Percentiles rank a stretch among this genome's conserved stretches.
phyloP scores from a whole-genome alignment of 192 early-diverging fungal genomes.

The Gryganskiella cystojenkinii region DNA sequence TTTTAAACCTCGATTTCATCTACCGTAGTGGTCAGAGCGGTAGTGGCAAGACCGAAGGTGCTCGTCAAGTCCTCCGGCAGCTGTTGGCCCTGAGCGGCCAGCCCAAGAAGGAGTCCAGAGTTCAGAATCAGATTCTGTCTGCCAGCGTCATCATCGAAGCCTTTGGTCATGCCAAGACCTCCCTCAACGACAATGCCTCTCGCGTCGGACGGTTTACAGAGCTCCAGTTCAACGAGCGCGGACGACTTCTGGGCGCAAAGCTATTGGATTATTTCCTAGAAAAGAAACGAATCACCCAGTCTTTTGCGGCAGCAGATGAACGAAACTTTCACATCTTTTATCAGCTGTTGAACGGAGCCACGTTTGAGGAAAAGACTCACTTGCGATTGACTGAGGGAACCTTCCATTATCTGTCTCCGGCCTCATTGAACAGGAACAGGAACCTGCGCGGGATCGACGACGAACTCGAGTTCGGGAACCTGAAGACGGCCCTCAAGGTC shows the following conservation, averaged over 20 bases:
- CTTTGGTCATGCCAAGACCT: constrained; percentile 89
- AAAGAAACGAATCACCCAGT: constrained; percentile 78
- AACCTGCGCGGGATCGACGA: constrained; percentile 64
- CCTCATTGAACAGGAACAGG: constrained; percentile 64
- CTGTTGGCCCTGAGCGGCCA: constrained; percentile 75
- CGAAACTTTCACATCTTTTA: constrained; percentile 97
- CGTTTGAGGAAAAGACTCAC: constrained; percentile 78
- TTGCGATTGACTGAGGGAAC: constrained; percentile 77
- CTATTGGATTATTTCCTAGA: constrained; percentile 91
- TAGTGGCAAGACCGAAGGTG: constrained; percentile 88
- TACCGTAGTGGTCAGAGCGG: constrained; percentile 84
- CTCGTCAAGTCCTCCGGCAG: constrained; percentile 72
- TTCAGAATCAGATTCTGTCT: constrained; percentile 75
- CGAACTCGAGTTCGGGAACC: constrained; percentile 67
- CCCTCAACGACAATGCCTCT: constrained; percentile 81
- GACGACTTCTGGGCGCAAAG: constrained; percentile 88
- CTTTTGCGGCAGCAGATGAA: constrained; percentile 64
- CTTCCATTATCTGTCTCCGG: constrained; percentile 67
- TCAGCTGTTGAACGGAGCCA: constrained; percentile 88
- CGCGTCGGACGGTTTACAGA: constrained; percentile 88
- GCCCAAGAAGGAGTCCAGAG: constrained; percentile 72
- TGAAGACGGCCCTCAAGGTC: constrained; percentile 85
- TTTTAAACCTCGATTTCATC: not conserved
- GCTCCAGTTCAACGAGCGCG: constrained; percentile 93
- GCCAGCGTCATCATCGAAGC: constrained; percentile 83